Evolutionary conservation across 257 asterid species (phyloP).

Genomic region (Plantago ovata): DNA sequence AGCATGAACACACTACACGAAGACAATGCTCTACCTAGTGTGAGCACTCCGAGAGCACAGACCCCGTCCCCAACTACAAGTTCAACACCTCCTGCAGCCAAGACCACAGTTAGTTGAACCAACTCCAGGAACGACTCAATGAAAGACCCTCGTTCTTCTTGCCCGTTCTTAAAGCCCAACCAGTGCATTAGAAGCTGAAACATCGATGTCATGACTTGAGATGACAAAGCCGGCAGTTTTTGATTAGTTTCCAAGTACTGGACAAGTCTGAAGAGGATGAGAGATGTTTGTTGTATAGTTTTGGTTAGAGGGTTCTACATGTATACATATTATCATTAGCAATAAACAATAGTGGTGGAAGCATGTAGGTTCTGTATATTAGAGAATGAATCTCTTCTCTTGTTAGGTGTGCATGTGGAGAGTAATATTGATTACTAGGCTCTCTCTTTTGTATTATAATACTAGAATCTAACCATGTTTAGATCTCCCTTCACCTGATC

Average conservation of each 20-base stretch:
- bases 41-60: constrained; percentile 37
- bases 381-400: too few relatives aligned
- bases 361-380: too few relatives aligned
- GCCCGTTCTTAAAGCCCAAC: constrained; percentile 19
- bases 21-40: constrained; percentile 29
- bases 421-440: too few relatives aligned
- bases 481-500: too few relatives aligned
- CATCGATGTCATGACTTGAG: neutral
- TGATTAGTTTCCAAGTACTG: neutral
- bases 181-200: neutral
- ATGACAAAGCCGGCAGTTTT: neutral
- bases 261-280: neutral
- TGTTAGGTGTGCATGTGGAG: too few relatives aligned
- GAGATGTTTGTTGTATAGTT: neutral
- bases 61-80: constrained; percentile 44
- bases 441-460: too few relatives aligned
- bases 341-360: too few relatives aligned
- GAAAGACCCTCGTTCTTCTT: neutral
- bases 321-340: too few relatives aligned
- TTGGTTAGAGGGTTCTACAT: neutral
- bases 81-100: constrained; percentile 29
- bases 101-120: constrained; percentile 30
- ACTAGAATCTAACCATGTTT: too few relatives aligned
- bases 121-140: neutral
- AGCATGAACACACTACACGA: constrained; percentile 46